Evolutionary conservation across 768 basidiomycete species (phyloP), one percentile per base, ranked within the genome.

Genomic region (Leccinum imitatum): DNA sequence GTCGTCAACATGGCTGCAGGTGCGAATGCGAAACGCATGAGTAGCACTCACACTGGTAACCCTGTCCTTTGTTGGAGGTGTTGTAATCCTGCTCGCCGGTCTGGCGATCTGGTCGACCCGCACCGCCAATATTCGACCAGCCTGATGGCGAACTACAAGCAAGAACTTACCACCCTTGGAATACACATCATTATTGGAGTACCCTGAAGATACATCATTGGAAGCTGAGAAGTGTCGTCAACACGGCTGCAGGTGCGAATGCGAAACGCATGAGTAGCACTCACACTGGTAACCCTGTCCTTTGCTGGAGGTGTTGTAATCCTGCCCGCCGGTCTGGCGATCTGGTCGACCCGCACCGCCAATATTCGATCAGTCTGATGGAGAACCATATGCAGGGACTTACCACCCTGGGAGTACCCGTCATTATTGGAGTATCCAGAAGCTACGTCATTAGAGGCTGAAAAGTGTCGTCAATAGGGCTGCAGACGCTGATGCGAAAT

Each of bases 401-500:
- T 51, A 64, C 63, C 8, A n/a, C 6, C 39, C 39, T n/a, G 6
- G 39, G 17, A 17, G 4, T 41, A 41, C 8, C 39, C 39, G 1
- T 47, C 19, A n/a, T 46, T 4, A 10, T n/a, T 10, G 44, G 13
- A 14, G 17, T 21, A 6, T 3, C 44, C 44, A 17, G 55, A 54
- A 10, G 61, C 53, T 23, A 14, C 35, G 14, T 35, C 15, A 8
- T 47, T 48, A 65, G 77, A 85, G 85, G 7, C 39, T 41, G 17
- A 4, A 17, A n/a, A n/a, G 9, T 17, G 17, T 41, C 4, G 17
- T 41, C 17, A 41, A 41, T n/a, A 41, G 4, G 39, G 17, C 2
- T 48, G 47, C 47, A 8, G 21, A 39, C 7, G 8, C 35, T 10
- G 19, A 6, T 41, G 9, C 47, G 39, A 41, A 4, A 41, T 6